phyloP scores from a whole-genome alignment of 176 grass and related monocot species.

The Zizania latifolia region DNA sequence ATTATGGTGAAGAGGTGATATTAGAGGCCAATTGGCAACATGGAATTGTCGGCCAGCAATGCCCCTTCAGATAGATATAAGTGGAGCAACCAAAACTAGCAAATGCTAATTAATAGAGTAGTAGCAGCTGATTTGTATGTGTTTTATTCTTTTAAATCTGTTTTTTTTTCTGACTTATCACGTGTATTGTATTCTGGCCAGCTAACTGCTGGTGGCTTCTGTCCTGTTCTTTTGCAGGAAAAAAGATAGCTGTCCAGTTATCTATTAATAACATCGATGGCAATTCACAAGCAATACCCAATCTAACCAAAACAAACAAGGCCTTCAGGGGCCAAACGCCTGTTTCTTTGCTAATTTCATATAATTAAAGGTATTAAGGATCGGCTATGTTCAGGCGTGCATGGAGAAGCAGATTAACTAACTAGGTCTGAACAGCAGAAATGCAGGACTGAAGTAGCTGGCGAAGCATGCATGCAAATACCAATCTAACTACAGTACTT shows the following conservation, averaged over 20 bases:
- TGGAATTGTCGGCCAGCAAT: no score
- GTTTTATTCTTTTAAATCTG: slow-evolving; percentile 5
- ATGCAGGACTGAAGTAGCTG: not conserved
- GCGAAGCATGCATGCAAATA: not conserved
- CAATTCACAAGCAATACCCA: not conserved
- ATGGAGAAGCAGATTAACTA: not conserved
- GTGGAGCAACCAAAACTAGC: slow-evolving; percentile 34
- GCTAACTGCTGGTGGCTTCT: not conserved
- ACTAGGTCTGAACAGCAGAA: not conserved
- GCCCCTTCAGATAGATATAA: slow-evolving; percentile 23
- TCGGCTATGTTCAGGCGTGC: not conserved
- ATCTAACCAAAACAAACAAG: not conserved
- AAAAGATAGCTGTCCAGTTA: not conserved
- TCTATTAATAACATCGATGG: not conserved
- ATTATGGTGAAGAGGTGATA: slow-evolving; percentile 35
- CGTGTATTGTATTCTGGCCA: not conserved
- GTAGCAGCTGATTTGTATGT: not conserved
- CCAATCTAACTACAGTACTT: not conserved
- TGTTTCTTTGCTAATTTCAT: slow-evolving; percentile 27
- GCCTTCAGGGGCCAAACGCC: not conserved
- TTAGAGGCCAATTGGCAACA: slow-evolving; percentile 38
- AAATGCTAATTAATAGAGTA: not conserved
- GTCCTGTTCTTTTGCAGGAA: not conserved
- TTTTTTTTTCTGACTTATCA: not conserved
- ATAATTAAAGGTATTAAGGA: no score